Percentiles rank a stretch among this genome's conserved stretches.
These are phyloP conservation scores for Sequoiadendron giganteum DNA, from an alignment of 75 land plant species.

Conservation along the genomic window DNA sequence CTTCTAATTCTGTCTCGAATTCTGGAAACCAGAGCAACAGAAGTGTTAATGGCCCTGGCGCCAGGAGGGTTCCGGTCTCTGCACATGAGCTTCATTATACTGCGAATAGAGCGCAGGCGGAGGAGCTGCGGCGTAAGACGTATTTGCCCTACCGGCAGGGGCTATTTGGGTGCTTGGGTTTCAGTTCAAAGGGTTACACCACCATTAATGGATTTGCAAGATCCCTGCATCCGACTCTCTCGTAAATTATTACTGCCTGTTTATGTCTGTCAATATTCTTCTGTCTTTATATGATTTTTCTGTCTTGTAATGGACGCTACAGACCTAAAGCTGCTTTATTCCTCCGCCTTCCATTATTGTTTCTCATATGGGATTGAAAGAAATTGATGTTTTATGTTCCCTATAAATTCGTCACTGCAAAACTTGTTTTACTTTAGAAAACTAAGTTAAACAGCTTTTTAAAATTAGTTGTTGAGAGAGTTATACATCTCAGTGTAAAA, in stretches of 20 bases:
- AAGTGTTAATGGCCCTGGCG: constrained; percentile 5
- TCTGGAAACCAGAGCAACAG: background rate
- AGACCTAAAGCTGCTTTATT: no score
- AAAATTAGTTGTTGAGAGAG: no score
- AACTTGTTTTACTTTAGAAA: background rate
- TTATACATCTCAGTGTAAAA: background rate
- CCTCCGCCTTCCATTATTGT: background rate
- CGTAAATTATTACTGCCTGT: background rate
- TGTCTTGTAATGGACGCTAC: background rate
- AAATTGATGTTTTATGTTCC: background rate
- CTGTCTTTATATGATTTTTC: background rate
- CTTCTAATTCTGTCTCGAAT: background rate
- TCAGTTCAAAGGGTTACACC: constrained; percentile 52
- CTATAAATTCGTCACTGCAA: background rate
- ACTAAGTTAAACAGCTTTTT: background rate
- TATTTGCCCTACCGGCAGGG: constrained; percentile 72
- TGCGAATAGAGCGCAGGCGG: constrained; percentile 55
- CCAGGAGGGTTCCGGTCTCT: constrained; percentile 18
- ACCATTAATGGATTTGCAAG: constrained; percentile 40
- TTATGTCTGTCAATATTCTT: background rate
- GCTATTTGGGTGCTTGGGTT: constrained; percentile 67
- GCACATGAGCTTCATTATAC: constrained; percentile 63
- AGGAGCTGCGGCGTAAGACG: constrained; percentile 63
- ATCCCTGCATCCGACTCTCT: constrained; percentile 16
- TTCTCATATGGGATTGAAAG: background rate